These are phyloP conservation scores for Trametes villosa DNA, from an alignment of 768 basidiomycete species.

Conservation along the genomic window DNA sequence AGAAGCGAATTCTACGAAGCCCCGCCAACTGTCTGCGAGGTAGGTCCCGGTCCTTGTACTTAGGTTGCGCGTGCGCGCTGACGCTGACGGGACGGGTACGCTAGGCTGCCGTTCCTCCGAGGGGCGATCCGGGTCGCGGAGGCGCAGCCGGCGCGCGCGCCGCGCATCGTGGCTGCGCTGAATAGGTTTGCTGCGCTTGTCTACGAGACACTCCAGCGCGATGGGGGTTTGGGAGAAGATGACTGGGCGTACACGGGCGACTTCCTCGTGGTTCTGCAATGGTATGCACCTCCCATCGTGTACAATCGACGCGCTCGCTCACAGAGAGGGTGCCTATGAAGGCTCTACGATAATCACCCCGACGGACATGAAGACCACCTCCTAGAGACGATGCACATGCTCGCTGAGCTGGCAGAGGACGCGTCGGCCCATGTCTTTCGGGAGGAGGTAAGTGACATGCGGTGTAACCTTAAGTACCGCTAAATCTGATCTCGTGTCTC, in stretches of 20 bases:
- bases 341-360: conserved; percentile 58
- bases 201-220: conserved; percentile 56
- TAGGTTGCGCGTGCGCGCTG: too few relatives aligned
- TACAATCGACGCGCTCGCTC: too few relatives aligned
- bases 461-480: conserved; percentile 53
- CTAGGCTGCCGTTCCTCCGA: conserved; percentile 59
- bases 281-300: conserved; percentile 37
- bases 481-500: too few relatives aligned
- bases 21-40: conserved; percentile 58
- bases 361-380: conserved; percentile 51
- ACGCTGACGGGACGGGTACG: too few relatives aligned
- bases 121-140: conserved; percentile 62
- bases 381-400: conserved; percentile 55
- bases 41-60: conserved; percentile 24
- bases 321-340: conserved; percentile 28
- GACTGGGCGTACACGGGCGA: conserved; percentile 59
- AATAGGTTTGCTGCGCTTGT: conserved; percentile 57
- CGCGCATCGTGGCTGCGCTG: conserved; percentile 49
- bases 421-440: conserved; percentile 36
- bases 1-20: conserved; percentile 54
- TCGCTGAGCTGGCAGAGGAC: conserved; percentile 55
- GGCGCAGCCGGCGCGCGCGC: conserved; percentile 46
- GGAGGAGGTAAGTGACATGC: too few relatives aligned
- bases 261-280: conserved; percentile 57
- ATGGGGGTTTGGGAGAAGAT: conserved; percentile 56